Evolutionary conservation across 768 basidiomycete genomes (phyloP).

Genomic region (Hygrophoropsis aurantiaca): DNA sequence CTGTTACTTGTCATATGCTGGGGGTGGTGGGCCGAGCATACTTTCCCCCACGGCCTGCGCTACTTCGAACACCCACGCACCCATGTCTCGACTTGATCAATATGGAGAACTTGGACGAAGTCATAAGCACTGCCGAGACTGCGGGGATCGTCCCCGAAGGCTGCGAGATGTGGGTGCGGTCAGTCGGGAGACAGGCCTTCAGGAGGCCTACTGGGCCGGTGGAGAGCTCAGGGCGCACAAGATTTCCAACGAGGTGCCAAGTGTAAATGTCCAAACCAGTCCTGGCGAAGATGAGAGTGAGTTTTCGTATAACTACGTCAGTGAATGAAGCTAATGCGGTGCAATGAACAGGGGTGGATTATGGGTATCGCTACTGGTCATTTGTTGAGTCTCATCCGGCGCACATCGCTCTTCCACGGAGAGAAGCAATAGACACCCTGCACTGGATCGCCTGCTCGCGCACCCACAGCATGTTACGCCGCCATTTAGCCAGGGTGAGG

Average conservation of each 20-base stretch:
- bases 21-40: slow-evolving; percentile 70
- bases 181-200: slow-evolving; percentile 27
- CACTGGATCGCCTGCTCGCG: slow-evolving; percentile 73
- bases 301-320: slow-evolving; percentile 12
- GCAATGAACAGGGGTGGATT: slow-evolving; percentile 57
- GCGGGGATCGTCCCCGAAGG: slow-evolving; percentile 35
- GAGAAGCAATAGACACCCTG: slow-evolving; percentile 72
- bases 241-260: slow-evolving; percentile 47
- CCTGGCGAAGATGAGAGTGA: slow-evolving; percentile 42
- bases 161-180: slow-evolving; percentile 65
- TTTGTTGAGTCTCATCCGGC: slow-evolving; percentile 81
- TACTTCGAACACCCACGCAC: slow-evolving; percentile 70
- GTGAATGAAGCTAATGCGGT: not conserved
- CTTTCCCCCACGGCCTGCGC: slow-evolving; percentile 67
- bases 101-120: slow-evolving; percentile 45
- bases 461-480: slow-evolving; percentile 54
- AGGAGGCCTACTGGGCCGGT: slow-evolving; percentile 32
- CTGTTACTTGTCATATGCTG: slow-evolving; percentile 20
- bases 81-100: slow-evolving; percentile 58
- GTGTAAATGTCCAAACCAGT: slow-evolving; percentile 21
- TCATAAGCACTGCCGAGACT: slow-evolving; percentile 30
- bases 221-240: slow-evolving; percentile 49
- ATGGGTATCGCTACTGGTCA: slow-evolving; percentile 80
- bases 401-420: slow-evolving; percentile 59
- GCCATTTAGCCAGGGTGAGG: slow-evolving; percentile 76